phyloP scores from a whole-genome alignment of 202 grass and related monocot genomes.

The Panicum hallii region DNA sequence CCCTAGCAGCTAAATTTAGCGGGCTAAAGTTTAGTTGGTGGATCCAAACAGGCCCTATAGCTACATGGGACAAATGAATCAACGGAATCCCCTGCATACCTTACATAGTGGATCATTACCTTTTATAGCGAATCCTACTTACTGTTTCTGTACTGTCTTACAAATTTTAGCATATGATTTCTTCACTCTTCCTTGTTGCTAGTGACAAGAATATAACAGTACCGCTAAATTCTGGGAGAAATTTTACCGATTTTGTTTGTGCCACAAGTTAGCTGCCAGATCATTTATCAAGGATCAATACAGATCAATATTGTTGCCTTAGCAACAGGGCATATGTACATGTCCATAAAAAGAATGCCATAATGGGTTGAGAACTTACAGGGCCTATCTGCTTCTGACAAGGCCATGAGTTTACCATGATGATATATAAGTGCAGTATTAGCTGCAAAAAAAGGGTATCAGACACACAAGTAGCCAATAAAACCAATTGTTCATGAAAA shows the following conservation, averaged over 20 bases:
- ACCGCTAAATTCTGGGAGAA: background rate
- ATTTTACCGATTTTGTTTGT: background rate
- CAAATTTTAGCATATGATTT: background rate
- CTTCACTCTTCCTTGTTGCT: background rate
- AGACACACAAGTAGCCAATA: constrained; percentile 10
- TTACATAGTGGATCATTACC: background rate
- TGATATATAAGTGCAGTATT: constrained; percentile 98
- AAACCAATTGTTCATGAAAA: constrained; percentile 31
- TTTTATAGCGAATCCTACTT: background rate
- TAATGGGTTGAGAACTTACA: constrained; percentile 64
- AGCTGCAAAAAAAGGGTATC: constrained; percentile 52
- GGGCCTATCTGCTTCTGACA: constrained; percentile 90
- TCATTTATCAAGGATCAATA: background rate
- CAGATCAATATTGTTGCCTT: background rate
- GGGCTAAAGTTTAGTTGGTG: too few relatives aligned
- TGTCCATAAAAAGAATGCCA: constrained; percentile 26
- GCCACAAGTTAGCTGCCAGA: background rate
- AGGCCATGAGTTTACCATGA: constrained; percentile 90
- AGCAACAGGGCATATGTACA: background rate
- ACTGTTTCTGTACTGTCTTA: background rate
- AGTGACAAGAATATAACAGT: background rate
- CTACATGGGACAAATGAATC: background rate
- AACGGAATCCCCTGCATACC: background rate
- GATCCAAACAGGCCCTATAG: background rate
- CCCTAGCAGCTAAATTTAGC: too few relatives aligned